Conservation (phyloP, 2,329 filamentous ascomycete species). For the Ophiostoma ulmi region DNA sequence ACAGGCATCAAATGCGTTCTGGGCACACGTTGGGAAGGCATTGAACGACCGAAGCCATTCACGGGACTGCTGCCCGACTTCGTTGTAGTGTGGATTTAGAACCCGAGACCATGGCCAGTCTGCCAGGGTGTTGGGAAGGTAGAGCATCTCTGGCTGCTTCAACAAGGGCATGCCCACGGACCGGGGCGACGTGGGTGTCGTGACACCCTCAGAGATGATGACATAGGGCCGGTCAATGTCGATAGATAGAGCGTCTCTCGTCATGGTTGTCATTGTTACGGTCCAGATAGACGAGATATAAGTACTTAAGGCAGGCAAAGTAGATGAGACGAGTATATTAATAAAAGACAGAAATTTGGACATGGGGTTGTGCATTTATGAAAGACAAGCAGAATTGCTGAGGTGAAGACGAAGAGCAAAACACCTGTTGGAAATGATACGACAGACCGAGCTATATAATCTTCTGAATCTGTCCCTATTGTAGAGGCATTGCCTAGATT, state of each 20-base stretch:
- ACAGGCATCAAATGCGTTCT: conserved; percentile 28
- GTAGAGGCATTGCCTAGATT: too few species aligned
- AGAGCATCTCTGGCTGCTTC: not conserved
- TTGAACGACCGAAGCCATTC: conserved; percentile 27
- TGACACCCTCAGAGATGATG: not conserved
- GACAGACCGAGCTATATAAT: not conserved
- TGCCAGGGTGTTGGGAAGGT: conserved; percentile 24
- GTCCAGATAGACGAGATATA: not conserved
- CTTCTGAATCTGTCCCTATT: not conserved
- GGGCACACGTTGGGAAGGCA: conserved; percentile 25
- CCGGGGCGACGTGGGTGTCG: not conserved
- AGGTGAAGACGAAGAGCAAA: not conserved
- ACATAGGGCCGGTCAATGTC: not conserved
- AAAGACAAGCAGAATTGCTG: not conserved
- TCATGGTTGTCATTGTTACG: not conserved
- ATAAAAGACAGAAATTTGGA: not conserved
- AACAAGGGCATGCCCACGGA: not conserved
- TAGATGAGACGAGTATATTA: not conserved
- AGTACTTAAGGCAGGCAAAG: not conserved
- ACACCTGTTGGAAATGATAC: not conserved
- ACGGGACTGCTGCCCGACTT: conserved; percentile 18
- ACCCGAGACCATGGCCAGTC: conserved; percentile 27
- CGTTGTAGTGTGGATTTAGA: conserved; percentile 25
- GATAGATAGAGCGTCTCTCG: not conserved
- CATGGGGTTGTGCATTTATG: not conserved